Evolutionary conservation across 441 rosid species (phyloP), one percentile per base, ranked within the genome.

Genomic region (Jatropha podagrica): DNA sequence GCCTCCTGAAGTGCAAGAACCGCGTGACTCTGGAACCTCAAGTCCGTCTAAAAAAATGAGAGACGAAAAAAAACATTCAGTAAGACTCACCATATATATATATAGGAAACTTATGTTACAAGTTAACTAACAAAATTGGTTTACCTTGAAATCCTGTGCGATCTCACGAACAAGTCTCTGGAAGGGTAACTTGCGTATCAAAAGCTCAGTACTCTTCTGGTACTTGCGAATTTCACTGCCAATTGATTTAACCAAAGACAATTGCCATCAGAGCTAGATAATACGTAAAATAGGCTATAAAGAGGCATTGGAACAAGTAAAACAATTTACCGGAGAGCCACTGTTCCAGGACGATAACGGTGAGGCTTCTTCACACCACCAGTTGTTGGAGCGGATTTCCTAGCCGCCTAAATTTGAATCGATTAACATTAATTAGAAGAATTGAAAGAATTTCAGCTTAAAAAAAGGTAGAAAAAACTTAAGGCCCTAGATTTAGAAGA

Each of bases 321-420:
- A 12, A 44, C 41, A 6, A 3, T 18, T 81, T 77, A 85, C 88
- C 93, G 91, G 3, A 89, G 91, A 20, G 91, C 93, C 4, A 89
- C 89, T n/a, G 93, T 87, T 76, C 90, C 89, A 0, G 89, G 91
- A n/a, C 91, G 85, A 77, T 87, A 89, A 20, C 92, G 87, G 56
- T 89, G 92, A 68, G 91, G 93, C 83, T 89, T 89, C 91, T 89
- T 89, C 60, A 89, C 93, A 72, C 93, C 91, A 5, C 90, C 91
- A 7, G 88, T 89, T 5, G 91, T 86, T 0, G 93, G 93, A 2
- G 91, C 91, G 37, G 93, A 89, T 68, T 89, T 89, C 74, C 93
- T 88, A 37, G 91, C 89, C 1, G 93, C 93, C 90, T 88, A 4
- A 2, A 59, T 23, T 23, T 15, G 26, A 44, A 62, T 26, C 18